Percentiles rank a stretch among this genome's conserved stretches.
Conservation (phyloP, 768 basidiomycete genomes). For the Favolaschia claudopus region DNA sequence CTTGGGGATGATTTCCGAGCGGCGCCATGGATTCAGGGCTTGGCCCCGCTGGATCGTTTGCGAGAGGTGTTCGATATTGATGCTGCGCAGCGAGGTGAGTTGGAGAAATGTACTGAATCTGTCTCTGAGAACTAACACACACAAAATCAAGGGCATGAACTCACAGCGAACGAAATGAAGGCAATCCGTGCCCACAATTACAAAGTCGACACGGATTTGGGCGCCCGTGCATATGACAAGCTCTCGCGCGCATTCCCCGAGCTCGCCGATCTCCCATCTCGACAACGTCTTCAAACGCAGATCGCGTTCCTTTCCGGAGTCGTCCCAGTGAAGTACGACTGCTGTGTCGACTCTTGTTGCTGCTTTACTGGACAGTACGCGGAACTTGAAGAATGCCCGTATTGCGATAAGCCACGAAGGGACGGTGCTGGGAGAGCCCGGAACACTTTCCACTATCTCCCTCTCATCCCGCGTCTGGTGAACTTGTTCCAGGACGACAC, state of each 20-base stretch:
- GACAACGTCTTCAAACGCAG: constrained; percentile 9
- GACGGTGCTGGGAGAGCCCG: constrained; percentile 29
- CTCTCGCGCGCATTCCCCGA: neutral
- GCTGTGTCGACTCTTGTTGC: constrained; percentile 52
- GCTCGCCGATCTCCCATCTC: constrained; percentile 36
- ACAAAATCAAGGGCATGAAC: too few species aligned
- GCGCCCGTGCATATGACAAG: constrained; percentile 2
- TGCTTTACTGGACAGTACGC: constrained; percentile 42
- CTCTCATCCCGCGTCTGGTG: constrained; percentile 45
- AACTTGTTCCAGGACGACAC: constrained; percentile 29
- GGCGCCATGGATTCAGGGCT: neutral
- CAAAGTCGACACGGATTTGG: constrained; percentile 11
- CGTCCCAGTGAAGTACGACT: constrained; percentile 37
- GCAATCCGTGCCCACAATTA: constrained; percentile 2
- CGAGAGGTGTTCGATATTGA: neutral
- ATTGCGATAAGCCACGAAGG: constrained; percentile 41
- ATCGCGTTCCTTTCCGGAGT: constrained; percentile 35
- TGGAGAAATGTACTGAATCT: too few species aligned
- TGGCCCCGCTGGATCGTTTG: neutral
- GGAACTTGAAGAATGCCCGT: constrained; percentile 39
- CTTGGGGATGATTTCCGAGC: neutral
- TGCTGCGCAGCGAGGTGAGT: neutral
- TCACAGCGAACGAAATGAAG: neutral
- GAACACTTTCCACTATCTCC: constrained; percentile 45
- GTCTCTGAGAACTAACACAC: too few species aligned